Evolutionary conservation across 371 early-diverging fungal species (phyloP), one percentile per base, ranked within the genome.

Genomic region (Syncephalastrum racemosum): DNA sequence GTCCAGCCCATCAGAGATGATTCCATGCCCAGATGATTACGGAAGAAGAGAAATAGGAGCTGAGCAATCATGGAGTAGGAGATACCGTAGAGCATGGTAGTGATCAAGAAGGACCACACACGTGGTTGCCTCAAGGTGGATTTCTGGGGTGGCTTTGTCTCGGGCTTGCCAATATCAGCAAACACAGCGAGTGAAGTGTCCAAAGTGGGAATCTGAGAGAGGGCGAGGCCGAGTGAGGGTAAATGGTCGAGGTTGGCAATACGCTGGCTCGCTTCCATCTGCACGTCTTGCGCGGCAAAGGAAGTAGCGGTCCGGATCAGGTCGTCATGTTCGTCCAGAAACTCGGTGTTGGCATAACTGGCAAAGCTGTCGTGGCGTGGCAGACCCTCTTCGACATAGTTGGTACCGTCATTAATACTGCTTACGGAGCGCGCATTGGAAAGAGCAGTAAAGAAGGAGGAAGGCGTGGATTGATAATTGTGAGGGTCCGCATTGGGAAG

Each of bases 31-130:
- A 76, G 47, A 41, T 76, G 67, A 25, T 76, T 70, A 23, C 60
- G 64, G 12, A 70, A 47, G 31, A 68, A 66, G 27, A 76, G 45
- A 20, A 76, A 76, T 22, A 76, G 44, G 56, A 76, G 73, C 31
- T 76, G 73, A 23, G 68, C 64, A 22, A 76, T 63, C 77, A 76
- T 76, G 1, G 77, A 65, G 24, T 73, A 76, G 1, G 68, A 59
- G 6, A 73, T 49, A n/a, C 77, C 77, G 58, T 70, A 67, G 15
- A 72, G 55, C 13, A 76, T 39, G 20, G 68, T 63, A 46, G 57
- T 70, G 1, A 70, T 13, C 18, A 76, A 50, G 41, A 76, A 76
- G 4, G 73, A 62, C 58, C 62, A 64, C 0, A 76, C 69, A 14
- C 58, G 66, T 3, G 54, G 48, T 3, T 66, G 61, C 8, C 25